A percentile compares a stretch with the other conserved stretches of the same genome.
Conservation (phyloP, 306 rosid genomes). For the Quercus rubra region DNA sequence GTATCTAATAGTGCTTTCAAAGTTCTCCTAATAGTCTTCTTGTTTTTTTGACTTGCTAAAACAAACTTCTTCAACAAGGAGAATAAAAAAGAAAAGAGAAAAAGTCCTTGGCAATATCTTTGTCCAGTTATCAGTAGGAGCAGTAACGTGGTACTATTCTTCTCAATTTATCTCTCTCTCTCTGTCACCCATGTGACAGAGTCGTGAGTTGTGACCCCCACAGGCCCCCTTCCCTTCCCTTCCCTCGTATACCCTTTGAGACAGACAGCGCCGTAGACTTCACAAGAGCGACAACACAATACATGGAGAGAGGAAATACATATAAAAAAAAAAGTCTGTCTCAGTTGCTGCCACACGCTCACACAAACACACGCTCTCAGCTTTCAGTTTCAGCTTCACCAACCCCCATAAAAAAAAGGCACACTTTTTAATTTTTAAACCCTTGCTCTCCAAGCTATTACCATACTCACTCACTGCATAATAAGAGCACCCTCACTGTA, state of each 20-base stretch:
- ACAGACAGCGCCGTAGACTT: constrained; percentile 33
- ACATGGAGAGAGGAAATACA: not conserved
- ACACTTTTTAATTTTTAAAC: not conserved
- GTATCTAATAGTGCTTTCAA: not conserved
- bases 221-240: no score
- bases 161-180: not conserved
- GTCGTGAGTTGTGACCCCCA: not conserved
- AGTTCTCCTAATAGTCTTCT: not conserved
- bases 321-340: not conserved
- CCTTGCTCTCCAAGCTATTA: constrained; percentile 21
- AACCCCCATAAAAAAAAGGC: constrained; percentile 17
- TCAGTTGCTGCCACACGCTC: not conserved
- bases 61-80: no score
- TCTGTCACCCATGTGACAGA: not conserved
- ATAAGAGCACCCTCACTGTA: not conserved
- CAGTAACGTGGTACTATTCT: no score
- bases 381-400: constrained; percentile 10
- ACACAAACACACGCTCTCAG: not conserved
- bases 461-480: not conserved
- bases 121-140: not conserved
- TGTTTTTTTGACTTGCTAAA: no score
- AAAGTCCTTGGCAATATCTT: no score
- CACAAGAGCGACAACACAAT: constrained; percentile 24
- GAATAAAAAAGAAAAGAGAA: no score
- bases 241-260: not conserved